Percentiles rank a stretch among this genome's conserved stretches.
These are phyloP conservation scores for Chalciporus piperatus DNA, from an alignment of 768 basidiomycete genomes.

Conservation along the genomic window DNA sequence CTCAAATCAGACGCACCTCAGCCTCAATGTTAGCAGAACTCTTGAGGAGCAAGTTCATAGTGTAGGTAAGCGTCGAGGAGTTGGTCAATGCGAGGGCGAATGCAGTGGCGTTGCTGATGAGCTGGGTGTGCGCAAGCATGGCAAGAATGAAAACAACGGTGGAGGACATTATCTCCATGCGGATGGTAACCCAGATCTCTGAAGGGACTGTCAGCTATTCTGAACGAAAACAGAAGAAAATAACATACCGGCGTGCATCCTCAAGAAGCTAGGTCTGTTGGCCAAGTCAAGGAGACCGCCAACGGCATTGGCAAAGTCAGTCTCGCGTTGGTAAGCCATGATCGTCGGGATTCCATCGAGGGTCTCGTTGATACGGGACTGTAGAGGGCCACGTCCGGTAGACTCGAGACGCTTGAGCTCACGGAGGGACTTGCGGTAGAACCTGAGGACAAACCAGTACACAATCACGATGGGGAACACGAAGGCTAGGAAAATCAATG, in stretches of 20 bases:
- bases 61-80: constrained; percentile 23
- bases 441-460: constrained; percentile 42
- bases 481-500: constrained; percentile 4
- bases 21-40: constrained; percentile 28
- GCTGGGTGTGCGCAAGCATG: constrained; percentile 27
- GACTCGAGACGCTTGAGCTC: constrained; percentile 48
- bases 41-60: constrained; percentile 28
- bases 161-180: constrained; percentile 31
- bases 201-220: too few species aligned
- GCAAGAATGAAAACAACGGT: constrained; percentile 22
- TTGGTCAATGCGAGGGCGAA: constrained; percentile 31
- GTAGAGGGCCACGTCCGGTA: constrained; percentile 45
- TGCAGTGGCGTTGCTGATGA: constrained; percentile 22
- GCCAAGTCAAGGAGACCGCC: constrained; percentile 22
- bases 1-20: constrained; percentile 6
- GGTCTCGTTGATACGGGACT: constrained; percentile 51
- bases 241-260: constrained; percentile 12
- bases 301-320: constrained; percentile 24
- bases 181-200: constrained; percentile 32
- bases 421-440: constrained; percentile 47
- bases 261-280: constrained; percentile 29
- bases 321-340: constrained; percentile 42
- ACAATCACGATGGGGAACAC: constrained; percentile 26
- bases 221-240: too few species aligned
- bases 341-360: constrained; percentile 46